phyloP scores from a whole-genome alignment of 1,284 basidiomycete species.

The Trametes polyzona region DNA sequence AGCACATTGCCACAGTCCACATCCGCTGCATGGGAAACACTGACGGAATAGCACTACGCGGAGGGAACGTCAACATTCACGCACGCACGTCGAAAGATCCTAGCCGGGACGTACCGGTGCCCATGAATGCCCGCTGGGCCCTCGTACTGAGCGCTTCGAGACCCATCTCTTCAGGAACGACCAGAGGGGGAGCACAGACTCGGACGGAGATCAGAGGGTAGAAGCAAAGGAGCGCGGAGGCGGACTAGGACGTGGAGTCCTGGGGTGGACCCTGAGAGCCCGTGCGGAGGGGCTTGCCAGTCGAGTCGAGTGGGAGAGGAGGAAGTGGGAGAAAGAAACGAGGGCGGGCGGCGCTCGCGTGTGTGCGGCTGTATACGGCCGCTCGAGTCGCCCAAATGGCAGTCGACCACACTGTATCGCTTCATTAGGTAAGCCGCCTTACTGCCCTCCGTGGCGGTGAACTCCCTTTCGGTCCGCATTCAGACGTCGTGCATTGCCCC shows the following conservation, averaged over 20 bases:
- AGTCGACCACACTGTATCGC: conserved; percentile 8
- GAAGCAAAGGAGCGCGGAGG: neutral
- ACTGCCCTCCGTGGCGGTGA: conserved; percentile 2
- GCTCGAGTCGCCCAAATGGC: conserved; percentile 2
- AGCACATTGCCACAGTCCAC: conserved; percentile 5
- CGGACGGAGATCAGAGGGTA: conserved; percentile 3
- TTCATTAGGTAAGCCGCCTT: conserved; percentile 14
- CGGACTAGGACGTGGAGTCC: conserved; percentile 18
- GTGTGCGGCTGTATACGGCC: neutral
- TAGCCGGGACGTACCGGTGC: conserved; percentile 42
- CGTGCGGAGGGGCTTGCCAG: conserved; percentile 1
- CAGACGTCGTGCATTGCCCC: neutral
- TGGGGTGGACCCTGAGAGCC: conserved; percentile 5
- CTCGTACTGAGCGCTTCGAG: conserved; percentile 64
- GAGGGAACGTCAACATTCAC: neutral
- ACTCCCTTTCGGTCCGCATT: neutral
- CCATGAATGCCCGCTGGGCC: conserved; percentile 67
- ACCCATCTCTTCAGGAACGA: conserved; percentile 53
- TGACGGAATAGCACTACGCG: conserved; percentile 35
- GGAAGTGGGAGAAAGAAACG: conserved; percentile 22
- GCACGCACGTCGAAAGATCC: conserved; percentile 40
- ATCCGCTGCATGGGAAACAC: conserved; percentile 14
- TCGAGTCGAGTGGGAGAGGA: neutral
- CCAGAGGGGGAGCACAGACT: neutral
- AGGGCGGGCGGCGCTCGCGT: conserved; percentile 15